Conservation (phyloP, 805 yeast species). For the Starmerella geochares region DNA sequence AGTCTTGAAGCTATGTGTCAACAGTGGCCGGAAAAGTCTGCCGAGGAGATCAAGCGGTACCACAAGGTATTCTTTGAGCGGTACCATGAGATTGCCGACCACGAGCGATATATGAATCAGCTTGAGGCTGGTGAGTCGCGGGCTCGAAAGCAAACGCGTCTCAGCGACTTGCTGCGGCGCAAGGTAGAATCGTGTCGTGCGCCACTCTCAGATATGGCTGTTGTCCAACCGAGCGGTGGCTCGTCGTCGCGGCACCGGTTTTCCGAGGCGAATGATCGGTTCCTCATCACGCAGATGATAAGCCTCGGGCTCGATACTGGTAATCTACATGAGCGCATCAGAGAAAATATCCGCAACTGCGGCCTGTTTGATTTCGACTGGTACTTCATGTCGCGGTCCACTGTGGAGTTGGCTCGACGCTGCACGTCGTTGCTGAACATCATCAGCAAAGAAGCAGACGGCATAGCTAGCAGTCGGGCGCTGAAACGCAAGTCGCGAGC, state of each 20-base stretch:
- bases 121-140: slow-evolving; percentile 85
- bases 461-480: slow-evolving; percentile 20
- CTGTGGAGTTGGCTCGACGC: slow-evolving; percentile 71
- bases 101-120: slow-evolving; percentile 66
- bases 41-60: slow-evolving; percentile 69
- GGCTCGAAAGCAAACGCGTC: slow-evolving; percentile 51
- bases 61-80: slow-evolving; percentile 70
- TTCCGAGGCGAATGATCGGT: slow-evolving; percentile 83
- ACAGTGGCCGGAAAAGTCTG: slow-evolving; percentile 51
- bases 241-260: slow-evolving; percentile 40
- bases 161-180: slow-evolving; percentile 65
- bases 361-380: slow-evolving; percentile 78
- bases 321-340: slow-evolving; percentile 64
- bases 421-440: slow-evolving; percentile 68
- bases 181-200: slow-evolving; percentile 58
- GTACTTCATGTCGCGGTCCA: slow-evolving; percentile 69
- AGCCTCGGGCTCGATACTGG: slow-evolving; percentile 68
- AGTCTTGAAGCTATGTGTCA: slow-evolving; percentile 56
- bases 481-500: slow-evolving; percentile 27
- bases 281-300: slow-evolving; percentile 64
- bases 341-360: slow-evolving; percentile 57
- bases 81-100: slow-evolving; percentile 74
- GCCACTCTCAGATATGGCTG: slow-evolving; percentile 65
- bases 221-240: slow-evolving; percentile 30
- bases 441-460: slow-evolving; percentile 59